phyloP scores from a whole-genome alignment of 176 grass and related monocot species.

The Tillandsia leiboldiana region DNA sequence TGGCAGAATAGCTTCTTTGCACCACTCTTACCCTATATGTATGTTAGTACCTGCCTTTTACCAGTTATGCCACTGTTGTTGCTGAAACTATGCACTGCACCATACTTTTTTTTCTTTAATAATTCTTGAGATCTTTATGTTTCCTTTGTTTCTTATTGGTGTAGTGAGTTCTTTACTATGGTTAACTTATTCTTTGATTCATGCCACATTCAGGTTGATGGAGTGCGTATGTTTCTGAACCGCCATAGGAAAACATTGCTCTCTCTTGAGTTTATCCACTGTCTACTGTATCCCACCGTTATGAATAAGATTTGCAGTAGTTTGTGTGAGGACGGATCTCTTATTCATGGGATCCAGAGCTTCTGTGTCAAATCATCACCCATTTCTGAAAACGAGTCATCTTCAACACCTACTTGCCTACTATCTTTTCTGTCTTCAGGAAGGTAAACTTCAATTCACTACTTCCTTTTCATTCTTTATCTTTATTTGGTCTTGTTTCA shows the following conservation, averaged over 20 bases:
- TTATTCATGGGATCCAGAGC: slow-evolving; percentile 27
- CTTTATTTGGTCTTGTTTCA: slow-evolving; percentile 9
- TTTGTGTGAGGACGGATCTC: slow-evolving; percentile 20
- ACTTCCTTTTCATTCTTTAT: slow-evolving; percentile 8
- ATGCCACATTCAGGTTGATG: slow-evolving; percentile 27
- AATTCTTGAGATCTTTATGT: not conserved
- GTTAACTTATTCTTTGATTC: slow-evolving; percentile 20
- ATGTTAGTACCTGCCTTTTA: too few species aligned
- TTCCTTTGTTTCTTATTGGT: slow-evolving; percentile 1
- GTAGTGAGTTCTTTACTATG: not conserved
- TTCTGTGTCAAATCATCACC: slow-evolving; percentile 39
- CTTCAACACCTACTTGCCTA: slow-evolving; percentile 22
- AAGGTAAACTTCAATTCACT: slow-evolving; percentile 31
- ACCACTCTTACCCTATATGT: too few species aligned
- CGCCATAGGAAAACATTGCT: slow-evolving; percentile 38
- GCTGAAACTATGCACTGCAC: too few species aligned
- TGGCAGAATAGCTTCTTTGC: not conserved
- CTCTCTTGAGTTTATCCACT: slow-evolving; percentile 48
- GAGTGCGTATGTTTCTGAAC: slow-evolving; percentile 33
- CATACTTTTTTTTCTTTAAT: too few species aligned
- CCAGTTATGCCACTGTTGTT: too few species aligned
- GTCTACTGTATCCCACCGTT: slow-evolving; percentile 32
- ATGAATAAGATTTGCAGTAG: slow-evolving; percentile 44
- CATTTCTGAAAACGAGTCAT: slow-evolving; percentile 27
- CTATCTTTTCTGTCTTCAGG: slow-evolving; percentile 35